Conservation (phyloP, 2,329 filamentous ascomycete genomes). For the Fusarium poae region DNA sequence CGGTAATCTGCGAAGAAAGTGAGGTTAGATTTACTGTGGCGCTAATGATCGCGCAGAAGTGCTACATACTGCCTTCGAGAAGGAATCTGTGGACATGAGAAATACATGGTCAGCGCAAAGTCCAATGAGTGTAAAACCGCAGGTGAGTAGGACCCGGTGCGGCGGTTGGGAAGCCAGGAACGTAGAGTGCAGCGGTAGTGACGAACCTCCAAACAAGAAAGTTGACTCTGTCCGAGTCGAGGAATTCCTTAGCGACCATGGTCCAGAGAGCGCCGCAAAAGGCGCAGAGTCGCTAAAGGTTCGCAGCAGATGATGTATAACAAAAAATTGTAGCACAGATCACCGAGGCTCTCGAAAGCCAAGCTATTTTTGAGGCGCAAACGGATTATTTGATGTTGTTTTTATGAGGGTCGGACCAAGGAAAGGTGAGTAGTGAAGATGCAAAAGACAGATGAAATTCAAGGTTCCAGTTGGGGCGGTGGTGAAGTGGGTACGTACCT, state of each 20-base stretch:
- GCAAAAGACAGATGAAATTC: conserved; percentile 54
- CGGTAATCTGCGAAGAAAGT: conserved; percentile 67
- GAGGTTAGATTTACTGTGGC: conserved; percentile 46
- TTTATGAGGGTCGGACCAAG: conserved; percentile 38
- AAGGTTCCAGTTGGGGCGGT: conserved; percentile 49
- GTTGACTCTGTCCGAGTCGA: conserved; percentile 77
- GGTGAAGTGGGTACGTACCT: conserved; percentile 50
- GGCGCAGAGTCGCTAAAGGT: conserved; percentile 51
- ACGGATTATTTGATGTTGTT: conserved; percentile 30
- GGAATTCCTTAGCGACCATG: conserved; percentile 70
- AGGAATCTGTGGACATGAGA: conserved; percentile 63
- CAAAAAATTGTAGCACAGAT: conserved; percentile 23
- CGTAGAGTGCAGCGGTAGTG: conserved; percentile 44
- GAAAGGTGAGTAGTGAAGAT: conserved; percentile 53
- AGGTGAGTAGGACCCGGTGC: conserved; percentile 22
- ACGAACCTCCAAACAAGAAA: conserved; percentile 79
- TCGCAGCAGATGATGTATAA: conserved; percentile 30
- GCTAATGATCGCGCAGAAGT: conserved; percentile 39
- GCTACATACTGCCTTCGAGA: conserved; percentile 71
- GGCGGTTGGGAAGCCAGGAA: conserved; percentile 39
- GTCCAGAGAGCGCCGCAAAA: conserved; percentile 52
- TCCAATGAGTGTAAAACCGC: conserved; percentile 22
- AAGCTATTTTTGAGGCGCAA: conserved; percentile 36
- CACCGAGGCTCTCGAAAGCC: conserved; percentile 36
- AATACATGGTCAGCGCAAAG: conserved; percentile 41